Base-by-base conservation (phyloP, 2,329 filamentous ascomycete species). In the Ascochyta pisi region DNA sequence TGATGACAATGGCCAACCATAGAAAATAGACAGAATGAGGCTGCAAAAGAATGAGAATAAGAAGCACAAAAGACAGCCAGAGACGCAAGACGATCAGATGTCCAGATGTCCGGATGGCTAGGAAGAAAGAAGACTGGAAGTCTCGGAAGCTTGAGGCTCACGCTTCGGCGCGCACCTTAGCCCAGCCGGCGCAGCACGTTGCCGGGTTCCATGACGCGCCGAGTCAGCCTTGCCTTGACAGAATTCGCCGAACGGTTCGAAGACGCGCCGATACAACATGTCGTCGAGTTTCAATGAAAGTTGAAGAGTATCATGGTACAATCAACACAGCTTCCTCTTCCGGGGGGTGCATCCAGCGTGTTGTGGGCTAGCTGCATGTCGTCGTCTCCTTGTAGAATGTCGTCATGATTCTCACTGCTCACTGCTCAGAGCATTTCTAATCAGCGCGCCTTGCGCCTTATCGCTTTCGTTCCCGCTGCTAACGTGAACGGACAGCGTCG, bases 391-490 rank as follows among this genome's bases (percentile, higher is more conserved):
- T 37, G 47, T 24, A 31, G 41, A 37, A 53, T 67, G 64, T 64
- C 60, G 64, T 66, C 66, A 67, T 58, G 43, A 54, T 22, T 6
- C 8, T 6, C 26, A 33, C 6, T 55, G 51, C 45, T 54, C 26
- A 27, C 26, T 27, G 27, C 10, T 23, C 45, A 50, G 34, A 47
- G 50, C 54, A 69, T 68, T 70, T 63, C 65, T 68, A 69, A 69
- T 57, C 65, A 65, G 38, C 50, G 39, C 52, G 42, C 47, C 63
- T 19, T 19, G 19, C 19, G 19, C 19, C 19, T 66, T 67, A 67
- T 69, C 68, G 60, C 19, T 9, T 29, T 5, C 22, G 19, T 9
- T 51, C 43, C 47, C 47, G 42, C 53, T 35, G 46, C 53, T 55
- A 45, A 55, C 45, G 26, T 3, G 26, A 13, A 40, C 52, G 34